A percentile compares a stretch with the other conserved stretches of the same genome.
phyloP scores from a whole-genome alignment of 768 basidiomycete species.

The Hericium rajendrae region DNA sequence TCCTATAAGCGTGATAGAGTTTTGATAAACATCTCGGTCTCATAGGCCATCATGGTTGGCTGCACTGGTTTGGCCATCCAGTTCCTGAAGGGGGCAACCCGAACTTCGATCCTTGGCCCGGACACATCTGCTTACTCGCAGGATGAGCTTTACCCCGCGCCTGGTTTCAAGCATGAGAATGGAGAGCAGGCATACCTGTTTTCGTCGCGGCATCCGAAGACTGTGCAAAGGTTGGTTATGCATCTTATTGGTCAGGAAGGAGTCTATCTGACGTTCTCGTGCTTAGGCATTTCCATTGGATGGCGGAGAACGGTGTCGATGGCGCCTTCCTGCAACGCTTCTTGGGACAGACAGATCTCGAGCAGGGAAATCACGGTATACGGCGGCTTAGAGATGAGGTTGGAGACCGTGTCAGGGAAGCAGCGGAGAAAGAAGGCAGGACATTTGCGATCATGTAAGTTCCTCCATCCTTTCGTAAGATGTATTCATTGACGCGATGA shows the following conservation, averaged over 20 bases:
- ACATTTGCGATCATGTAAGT: constrained; percentile 80
- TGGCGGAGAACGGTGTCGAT: constrained; percentile 73
- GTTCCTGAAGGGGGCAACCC: constrained; percentile 60
- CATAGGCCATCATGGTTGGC: constrained; percentile 72
- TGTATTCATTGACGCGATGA: background rate
- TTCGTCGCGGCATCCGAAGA: constrained; percentile 67
- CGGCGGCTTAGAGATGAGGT: constrained; percentile 63
- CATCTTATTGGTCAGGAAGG: background rate
- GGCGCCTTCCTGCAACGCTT: constrained; percentile 80
- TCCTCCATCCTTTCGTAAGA: background rate
- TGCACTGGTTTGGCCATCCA: constrained; percentile 74
- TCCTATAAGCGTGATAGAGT: background rate
- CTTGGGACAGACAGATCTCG: constrained; percentile 51
- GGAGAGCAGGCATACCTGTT: constrained; percentile 63
- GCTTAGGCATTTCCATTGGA: constrained; percentile 66
- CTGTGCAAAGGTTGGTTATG: constrained; percentile 45
- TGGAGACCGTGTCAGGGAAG: constrained; percentile 59
- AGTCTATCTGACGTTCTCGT: background rate
- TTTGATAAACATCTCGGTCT: background rate
- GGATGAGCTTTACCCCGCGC: constrained; percentile 60
- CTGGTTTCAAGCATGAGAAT: constrained; percentile 47
- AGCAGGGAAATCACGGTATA: constrained; percentile 45
- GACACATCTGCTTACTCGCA: constrained; percentile 62
- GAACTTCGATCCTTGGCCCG: constrained; percentile 75
- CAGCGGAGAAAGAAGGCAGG: constrained; percentile 71